A percentile compares a stretch with the other conserved stretches of the same genome.
These are phyloP conservation scores for Mycena maculata DNA, from an alignment of 768 basidiomycete genomes.

Conservation along the genomic window DNA sequence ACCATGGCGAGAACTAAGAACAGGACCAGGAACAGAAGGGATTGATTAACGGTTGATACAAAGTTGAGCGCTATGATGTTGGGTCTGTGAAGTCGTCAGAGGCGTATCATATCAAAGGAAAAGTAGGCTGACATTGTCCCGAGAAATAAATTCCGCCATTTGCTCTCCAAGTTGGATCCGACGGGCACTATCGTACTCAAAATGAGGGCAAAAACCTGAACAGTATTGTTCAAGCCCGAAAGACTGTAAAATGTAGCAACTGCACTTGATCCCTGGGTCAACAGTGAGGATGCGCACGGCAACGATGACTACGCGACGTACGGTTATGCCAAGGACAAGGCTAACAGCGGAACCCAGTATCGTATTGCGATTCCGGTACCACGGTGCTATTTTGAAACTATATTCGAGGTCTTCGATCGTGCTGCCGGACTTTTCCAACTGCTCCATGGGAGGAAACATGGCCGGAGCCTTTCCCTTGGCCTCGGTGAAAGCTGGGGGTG, in stretches of 20 bases:
- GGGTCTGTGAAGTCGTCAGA: constrained; percentile 56
- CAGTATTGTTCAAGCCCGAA: constrained; percentile 73
- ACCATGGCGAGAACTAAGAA: constrained; percentile 65
- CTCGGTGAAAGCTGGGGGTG: constrained; percentile 55
- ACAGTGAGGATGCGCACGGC: not conserved
- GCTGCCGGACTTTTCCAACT: constrained; percentile 57
- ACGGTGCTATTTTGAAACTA: constrained; percentile 59
- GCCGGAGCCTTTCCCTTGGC: constrained; percentile 33
- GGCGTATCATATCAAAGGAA: constrained; percentile 6
- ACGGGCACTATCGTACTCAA: constrained; percentile 69
- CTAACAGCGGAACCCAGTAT: constrained; percentile 61
- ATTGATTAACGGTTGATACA: constrained; percentile 66
- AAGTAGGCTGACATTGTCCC: constrained; percentile 68
- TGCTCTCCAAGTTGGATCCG: constrained; percentile 50
- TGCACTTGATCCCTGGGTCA: constrained; percentile 72
- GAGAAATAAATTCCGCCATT: constrained; percentile 71
- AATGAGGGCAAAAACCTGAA: constrained; percentile 79
- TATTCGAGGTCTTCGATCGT: constrained; percentile 70
- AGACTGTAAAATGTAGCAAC: constrained; percentile 77
- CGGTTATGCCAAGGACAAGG: constrained; percentile 65
- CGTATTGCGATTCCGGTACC: constrained; percentile 66
- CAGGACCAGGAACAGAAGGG: constrained; percentile 68
- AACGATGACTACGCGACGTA: constrained; percentile 38
- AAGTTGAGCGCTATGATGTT: constrained; percentile 83
- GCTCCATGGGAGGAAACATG: constrained; percentile 76